phyloP scores from a whole-genome alignment of 2,329 filamentous ascomycete species.

The Dactylellina haptotyla region DNA sequence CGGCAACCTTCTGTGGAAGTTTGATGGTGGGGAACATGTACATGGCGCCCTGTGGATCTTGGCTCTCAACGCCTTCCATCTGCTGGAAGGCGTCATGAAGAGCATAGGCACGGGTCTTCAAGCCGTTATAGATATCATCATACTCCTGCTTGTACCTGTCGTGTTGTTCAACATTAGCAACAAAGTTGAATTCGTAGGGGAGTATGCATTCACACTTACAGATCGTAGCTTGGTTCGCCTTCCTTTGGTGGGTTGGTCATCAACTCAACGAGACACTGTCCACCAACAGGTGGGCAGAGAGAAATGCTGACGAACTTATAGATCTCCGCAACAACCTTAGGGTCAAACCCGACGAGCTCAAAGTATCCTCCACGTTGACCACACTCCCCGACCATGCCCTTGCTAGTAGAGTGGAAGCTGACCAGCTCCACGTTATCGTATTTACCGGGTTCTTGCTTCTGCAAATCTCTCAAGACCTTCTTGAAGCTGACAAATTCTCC shows the following conservation, averaged over 20 bases:
- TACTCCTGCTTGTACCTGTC: constrained; percentile 83
- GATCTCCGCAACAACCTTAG: constrained; percentile 86
- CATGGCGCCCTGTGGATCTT: constrained; percentile 89
- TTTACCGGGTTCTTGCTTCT: constrained; percentile 76
- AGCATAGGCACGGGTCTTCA: constrained; percentile 81
- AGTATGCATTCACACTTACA: constrained; percentile 60
- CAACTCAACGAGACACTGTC: constrained; percentile 94
- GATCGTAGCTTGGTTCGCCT: constrained; percentile 83
- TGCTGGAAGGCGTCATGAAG: constrained; percentile 88
- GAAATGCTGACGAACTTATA: constrained; percentile 99
- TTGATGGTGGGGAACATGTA: constrained; percentile 97
- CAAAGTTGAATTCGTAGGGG: constrained; percentile 1
- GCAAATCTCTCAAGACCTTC: constrained; percentile 81
- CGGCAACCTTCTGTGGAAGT: constrained; percentile 77
- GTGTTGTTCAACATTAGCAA: constrained; percentile 8
- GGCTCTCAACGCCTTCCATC: constrained; percentile 96
- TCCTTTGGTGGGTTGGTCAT: constrained; percentile 94
- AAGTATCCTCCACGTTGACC: constrained; percentile 98
- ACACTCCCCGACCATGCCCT: constrained; percentile 99
- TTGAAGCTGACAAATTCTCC: constrained; percentile 98
- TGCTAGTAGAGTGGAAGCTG: constrained; percentile 91
- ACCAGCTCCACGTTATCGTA: constrained; percentile 89
- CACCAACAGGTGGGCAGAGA: constrained; percentile 92
- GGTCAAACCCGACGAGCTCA: constrained; percentile 89
- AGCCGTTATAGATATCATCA: constrained; percentile 78